phyloP scores from a whole-genome alignment of 1,284 basidiomycete species.

The Microstroma glucosiphilum region DNA sequence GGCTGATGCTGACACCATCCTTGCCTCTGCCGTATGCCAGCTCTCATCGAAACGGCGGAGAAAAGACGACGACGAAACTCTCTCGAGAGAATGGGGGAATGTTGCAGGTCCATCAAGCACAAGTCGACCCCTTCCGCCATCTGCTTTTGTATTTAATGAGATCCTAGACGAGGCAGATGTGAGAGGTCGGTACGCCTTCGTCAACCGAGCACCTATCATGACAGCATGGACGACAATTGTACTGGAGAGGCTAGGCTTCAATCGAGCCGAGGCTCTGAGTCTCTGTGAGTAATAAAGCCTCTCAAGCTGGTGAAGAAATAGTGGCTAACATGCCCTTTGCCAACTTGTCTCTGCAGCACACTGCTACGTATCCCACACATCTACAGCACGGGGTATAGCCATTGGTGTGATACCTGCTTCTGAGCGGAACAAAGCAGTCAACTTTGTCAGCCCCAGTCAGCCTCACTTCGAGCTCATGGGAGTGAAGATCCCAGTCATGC shows the following conservation, averaged over 20 bases:
- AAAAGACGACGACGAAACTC: constrained; percentile 22
- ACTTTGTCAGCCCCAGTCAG: constrained; percentile 67
- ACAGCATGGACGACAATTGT: constrained; percentile 84
- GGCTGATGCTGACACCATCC: not conserved
- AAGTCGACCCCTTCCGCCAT: not conserved
- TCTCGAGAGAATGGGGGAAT: constrained; percentile 35
- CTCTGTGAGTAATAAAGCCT: constrained; percentile 61
- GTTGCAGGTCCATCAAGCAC: constrained; percentile 13
- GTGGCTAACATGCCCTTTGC: not conserved
- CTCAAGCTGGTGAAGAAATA: no score
- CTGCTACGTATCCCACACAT: constrained; percentile 87
- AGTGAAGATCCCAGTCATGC: constrained; percentile 78
- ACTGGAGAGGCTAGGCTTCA: constrained; percentile 76
- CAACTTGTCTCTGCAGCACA: constrained; percentile 58
- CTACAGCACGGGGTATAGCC: constrained; percentile 71
- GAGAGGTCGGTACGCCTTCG: constrained; percentile 59
- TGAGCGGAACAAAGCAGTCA: constrained; percentile 41
- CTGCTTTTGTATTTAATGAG: constrained; percentile 25
- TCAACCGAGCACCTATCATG: constrained; percentile 90
- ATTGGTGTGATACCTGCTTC: constrained; percentile 61
- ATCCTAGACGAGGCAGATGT: constrained; percentile 27
- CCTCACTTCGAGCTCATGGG: constrained; percentile 89
- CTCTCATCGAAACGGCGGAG: not conserved
- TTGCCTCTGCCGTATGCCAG: not conserved
- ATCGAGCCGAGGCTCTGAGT: constrained; percentile 77